phyloP scores from a whole-genome alignment of 2,329 filamentous ascomycete species.

The Sarocladium strictum region DNA sequence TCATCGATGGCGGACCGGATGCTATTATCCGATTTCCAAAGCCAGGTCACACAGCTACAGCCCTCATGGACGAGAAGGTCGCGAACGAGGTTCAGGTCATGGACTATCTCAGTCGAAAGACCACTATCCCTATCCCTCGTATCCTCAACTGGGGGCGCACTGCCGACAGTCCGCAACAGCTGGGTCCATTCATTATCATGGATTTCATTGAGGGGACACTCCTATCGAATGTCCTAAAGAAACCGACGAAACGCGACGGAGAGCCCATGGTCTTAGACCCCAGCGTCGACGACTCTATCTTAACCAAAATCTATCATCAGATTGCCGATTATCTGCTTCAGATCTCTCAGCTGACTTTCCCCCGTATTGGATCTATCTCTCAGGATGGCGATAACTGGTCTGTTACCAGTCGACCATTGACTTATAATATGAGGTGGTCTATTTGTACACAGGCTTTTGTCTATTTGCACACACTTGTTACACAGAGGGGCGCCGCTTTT shows the following conservation, averaged over 20 bases:
- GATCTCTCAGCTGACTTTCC: slow-evolving; percentile 25
- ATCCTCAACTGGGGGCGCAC: slow-evolving; percentile 22
- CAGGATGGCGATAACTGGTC: slow-evolving; percentile 20
- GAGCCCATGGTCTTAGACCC: slow-evolving; percentile 13
- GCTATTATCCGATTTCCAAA: slow-evolving; percentile 22
- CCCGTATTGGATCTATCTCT: slow-evolving; percentile 28
- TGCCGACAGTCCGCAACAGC: slow-evolving; percentile 21
- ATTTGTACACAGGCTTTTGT: too few relatives aligned
- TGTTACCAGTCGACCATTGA: slow-evolving; percentile 28
- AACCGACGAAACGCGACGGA: slow-evolving; percentile 18
- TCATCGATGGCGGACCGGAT: slow-evolving; percentile 15
- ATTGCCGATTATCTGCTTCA: slow-evolving; percentile 13
- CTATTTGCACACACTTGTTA: too few relatives aligned
- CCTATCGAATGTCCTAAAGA: slow-evolving; percentile 18
- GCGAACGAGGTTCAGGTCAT: slow-evolving; percentile 21
- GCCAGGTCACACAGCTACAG: slow-evolving; percentile 17
- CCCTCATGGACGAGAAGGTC: slow-evolving; percentile 25
- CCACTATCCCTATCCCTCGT: slow-evolving; percentile 24
- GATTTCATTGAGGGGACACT: slow-evolving; percentile 22
- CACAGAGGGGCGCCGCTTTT: too few relatives aligned
- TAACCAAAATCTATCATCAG: slow-evolving; percentile 16
- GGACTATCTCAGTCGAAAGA: slow-evolving; percentile 21
- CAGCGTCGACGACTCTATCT: slow-evolving; percentile 15
- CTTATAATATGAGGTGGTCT: slow-evolving; percentile 35
- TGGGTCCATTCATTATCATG: slow-evolving; percentile 28